phyloP scores from a whole-genome alignment of 78 protist genomes.

The Protostelium mycophagum region DNA sequence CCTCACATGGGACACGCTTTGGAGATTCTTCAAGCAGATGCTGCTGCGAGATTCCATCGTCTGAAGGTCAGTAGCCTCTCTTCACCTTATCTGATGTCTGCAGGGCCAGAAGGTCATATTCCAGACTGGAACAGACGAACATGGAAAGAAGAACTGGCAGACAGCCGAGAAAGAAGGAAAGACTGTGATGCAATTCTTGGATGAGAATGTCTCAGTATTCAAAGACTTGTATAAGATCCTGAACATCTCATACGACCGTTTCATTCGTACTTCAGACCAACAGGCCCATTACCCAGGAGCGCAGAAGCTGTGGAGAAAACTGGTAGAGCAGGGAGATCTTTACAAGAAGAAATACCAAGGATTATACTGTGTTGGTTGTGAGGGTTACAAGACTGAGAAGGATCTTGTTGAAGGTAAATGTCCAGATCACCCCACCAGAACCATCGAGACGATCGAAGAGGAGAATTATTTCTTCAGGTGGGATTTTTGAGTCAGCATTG shows the following conservation, averaged over 20 bases:
- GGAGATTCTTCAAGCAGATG: not conserved
- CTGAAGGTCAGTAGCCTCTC: not conserved
- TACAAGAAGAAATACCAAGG: conserved; percentile 85
- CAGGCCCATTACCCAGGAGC: conserved; percentile 41
- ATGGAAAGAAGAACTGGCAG: conserved; percentile 84
- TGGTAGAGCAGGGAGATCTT: conserved; percentile 71
- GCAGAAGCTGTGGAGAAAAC: conserved; percentile 67
- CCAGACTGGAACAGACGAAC: conserved; percentile 94
- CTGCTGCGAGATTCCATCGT: not conserved
- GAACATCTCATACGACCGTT: conserved; percentile 19
- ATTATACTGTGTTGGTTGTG: conserved; percentile 91
- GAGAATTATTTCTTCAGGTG: conserved; percentile 75
- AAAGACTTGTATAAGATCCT: not conserved
- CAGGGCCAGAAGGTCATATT: conserved; percentile 9
- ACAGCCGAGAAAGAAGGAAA: conserved; percentile 68
- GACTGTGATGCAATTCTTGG: conserved; percentile 62
- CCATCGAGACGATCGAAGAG: conserved; percentile 40
- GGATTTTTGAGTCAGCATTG: not conserved
- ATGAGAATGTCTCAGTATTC: conserved; percentile 13
- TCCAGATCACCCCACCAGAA: not conserved
- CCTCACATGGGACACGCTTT: not conserved
- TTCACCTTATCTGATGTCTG: too few relatives aligned
- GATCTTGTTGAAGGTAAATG: not conserved
- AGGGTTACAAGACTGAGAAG: conserved; percentile 76
- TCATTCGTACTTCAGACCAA: conserved; percentile 40